Evolutionary conservation across 257 asterid genomes (phyloP), one percentile per base, ranked within the genome.

Genomic region (Ehretia macrophylla): DNA sequence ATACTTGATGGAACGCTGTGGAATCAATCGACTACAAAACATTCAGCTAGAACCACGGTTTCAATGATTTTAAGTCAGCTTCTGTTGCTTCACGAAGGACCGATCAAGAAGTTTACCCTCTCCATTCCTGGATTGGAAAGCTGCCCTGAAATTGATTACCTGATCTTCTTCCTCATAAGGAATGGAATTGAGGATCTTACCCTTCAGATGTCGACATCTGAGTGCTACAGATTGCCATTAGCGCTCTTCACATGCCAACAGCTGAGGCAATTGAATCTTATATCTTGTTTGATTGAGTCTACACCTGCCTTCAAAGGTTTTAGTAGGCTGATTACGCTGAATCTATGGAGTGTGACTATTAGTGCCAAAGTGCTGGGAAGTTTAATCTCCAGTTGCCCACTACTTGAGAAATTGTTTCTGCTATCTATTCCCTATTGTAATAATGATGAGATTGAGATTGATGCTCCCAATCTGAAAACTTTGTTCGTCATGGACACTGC

Each of bases 91-190:
- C n/a, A 47, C 55, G 21, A 39, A 23, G 55, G 66, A 27, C 56
- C 70, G 1, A 32, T 72, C 23, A 4, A 11, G 4, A 67, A 67
- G 47, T 72, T 72, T 61, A 51, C 35, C 50, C 73, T 72, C 8
- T 22, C 58, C 32, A 14, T 61, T 42, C 46, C 52, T 51, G 50
- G 23, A 32, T 50, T 72, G 17, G 59, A 67, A 49, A 32, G 22
- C 0, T 66, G 69, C 51, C 17, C 19, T 32, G 44, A 67, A 17
- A 66, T 72, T 18, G 73, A 72, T 49, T 42, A 56, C 20, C 18
- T 62, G n/a, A n/a, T n/a, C n/a, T n/a, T n/a, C 20, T 32, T 50
- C 39, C 44, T 67, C 3, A 57, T 61, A 17, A 58, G 69, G 60
- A 44, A 56, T 32, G 50, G 49, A 5, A 47, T 66, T 8, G 18